These are phyloP conservation scores for Fusarium sp. DNA, from an alignment of 2,329 filamentous ascomycete genomes.

Conservation along the genomic window DNA sequence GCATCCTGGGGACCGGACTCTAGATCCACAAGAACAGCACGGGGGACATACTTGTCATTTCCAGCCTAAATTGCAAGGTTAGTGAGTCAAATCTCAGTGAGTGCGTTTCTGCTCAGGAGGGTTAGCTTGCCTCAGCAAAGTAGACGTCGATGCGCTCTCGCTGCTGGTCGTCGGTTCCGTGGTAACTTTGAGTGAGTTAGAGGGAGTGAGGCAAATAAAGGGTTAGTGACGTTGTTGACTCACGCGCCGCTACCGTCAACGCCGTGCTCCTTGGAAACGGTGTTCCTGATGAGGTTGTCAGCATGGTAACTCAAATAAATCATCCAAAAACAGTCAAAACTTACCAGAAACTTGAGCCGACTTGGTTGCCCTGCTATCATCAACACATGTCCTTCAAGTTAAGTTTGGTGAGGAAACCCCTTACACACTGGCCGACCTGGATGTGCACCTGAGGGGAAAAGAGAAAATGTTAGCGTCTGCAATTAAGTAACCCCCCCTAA, in stretches of 20 bases:
- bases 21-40: slow-evolving; percentile 98
- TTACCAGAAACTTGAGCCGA: slow-evolving; percentile 96
- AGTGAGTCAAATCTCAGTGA: neutral
- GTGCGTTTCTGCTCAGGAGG: slow-evolving; percentile 4
- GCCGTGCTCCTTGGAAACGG: slow-evolving; percentile 90
- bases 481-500: too few relatives aligned
- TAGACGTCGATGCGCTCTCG: slow-evolving; percentile 99
- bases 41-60: slow-evolving; percentile 98
- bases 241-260: slow-evolving; percentile 96
- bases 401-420: slow-evolving; percentile 56
- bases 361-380: slow-evolving; percentile 91
- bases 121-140: slow-evolving; percentile 79
- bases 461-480: slow-evolving; percentile 35
- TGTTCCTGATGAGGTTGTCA: slow-evolving; percentile 64
- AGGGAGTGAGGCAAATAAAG: slow-evolving; percentile 1
- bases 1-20: slow-evolving; percentile 99
- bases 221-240: slow-evolving; percentile 23
- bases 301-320: neutral
- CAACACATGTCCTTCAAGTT: slow-evolving; percentile 25
- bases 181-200: slow-evolving; percentile 63
- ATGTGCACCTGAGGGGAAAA: slow-evolving; percentile 82
- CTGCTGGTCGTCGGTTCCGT: slow-evolving; percentile 97
- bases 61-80: slow-evolving; percentile 72
- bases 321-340: neutral
- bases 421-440: slow-evolving; percentile 99